Evolutionary conservation across 768 basidiomycete genomes (phyloP).

Genomic region (Phanerochaete carnosa): DNA sequence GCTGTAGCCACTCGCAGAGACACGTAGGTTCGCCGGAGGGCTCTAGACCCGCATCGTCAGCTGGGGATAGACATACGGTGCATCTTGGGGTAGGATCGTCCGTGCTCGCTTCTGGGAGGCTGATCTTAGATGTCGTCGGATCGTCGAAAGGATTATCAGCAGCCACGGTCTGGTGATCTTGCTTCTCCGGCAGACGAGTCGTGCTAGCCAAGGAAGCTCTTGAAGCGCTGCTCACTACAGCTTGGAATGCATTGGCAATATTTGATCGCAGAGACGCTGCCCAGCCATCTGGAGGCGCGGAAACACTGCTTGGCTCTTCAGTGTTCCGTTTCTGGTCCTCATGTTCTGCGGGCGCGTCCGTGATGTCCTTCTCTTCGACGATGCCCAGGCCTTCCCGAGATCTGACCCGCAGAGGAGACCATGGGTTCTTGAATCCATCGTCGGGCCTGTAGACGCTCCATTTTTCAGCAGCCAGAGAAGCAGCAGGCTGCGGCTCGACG

Average conservation of each 20-base stretch:
- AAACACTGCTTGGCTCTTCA: neutral
- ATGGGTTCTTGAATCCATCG: slow-evolving; percentile 1
- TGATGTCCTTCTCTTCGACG: neutral
- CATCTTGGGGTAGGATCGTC: neutral
- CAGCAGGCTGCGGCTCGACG: neutral
- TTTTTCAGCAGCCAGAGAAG: neutral
- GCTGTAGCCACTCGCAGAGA: slow-evolving; percentile 2
- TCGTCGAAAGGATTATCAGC: neutral
- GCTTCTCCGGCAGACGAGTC: neutral
- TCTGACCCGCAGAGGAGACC: neutral
- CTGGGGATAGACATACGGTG: neutral
- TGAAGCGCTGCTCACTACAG: neutral
- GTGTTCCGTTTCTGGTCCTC: neutral
- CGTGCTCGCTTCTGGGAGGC: neutral
- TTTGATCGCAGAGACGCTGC: neutral
- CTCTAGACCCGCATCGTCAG: neutral
- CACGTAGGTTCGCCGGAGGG: neutral
- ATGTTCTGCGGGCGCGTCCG: neutral
- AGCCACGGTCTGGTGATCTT: neutral
- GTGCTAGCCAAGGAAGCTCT: neutral
- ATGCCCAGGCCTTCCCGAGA: neutral
- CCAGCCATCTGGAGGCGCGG: neutral
- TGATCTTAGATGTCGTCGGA: neutral
- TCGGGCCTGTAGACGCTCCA: neutral
- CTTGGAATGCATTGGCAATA: neutral